Evolutionary conservation across 1,284 basidiomycete species (phyloP).

Genomic region (Malassezia restricta): DNA sequence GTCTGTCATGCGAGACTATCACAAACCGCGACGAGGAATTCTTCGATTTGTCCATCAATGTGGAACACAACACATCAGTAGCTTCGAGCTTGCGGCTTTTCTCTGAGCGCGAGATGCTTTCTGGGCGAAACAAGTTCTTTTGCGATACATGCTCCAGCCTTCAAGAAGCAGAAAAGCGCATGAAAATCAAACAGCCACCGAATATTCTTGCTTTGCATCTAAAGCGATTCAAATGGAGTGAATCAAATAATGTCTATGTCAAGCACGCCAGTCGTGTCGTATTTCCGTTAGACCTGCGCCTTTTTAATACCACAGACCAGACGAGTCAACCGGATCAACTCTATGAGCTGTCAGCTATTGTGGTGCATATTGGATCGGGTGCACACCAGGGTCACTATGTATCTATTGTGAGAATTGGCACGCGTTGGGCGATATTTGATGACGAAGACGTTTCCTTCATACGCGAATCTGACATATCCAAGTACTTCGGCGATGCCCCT

Average conservation of each 20-base stretch:
- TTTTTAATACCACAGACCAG: conserved; percentile 95
- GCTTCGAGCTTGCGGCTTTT: conserved; percentile 90
- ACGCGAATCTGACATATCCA: conserved; percentile 74
- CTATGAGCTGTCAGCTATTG: conserved; percentile 87
- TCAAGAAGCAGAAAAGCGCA: conserved; percentile 94
- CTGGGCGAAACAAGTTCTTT: conserved; percentile 94
- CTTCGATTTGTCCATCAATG: conserved; percentile 92
- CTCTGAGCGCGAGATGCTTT: conserved; percentile 93
- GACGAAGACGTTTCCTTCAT: conserved; percentile 82
- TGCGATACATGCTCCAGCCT: conserved; percentile 91
- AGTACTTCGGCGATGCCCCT: conserved; percentile 82
- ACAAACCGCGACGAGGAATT: conserved; percentile 91
- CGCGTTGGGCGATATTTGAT: conserved; percentile 81
- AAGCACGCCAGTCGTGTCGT: conserved; percentile 92
- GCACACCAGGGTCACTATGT: conserved; percentile 96
- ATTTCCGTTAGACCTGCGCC: conserved; percentile 79
- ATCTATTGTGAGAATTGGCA: conserved; percentile 74
- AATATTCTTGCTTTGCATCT: conserved; percentile 87
- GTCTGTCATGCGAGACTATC: conserved; percentile 86
- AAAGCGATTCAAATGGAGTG: conserved; percentile 96
- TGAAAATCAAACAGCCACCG: conserved; percentile 93
- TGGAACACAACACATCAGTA: conserved; percentile 89
- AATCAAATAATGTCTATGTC: conserved; percentile 72
- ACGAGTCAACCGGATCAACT: conserved; percentile 69
- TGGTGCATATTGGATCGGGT: conserved; percentile 91